These are phyloP conservation scores for Trypanosoma cruzi DNA, from an alignment of 208 protist genomes.

Conservation along the genomic window DNA sequence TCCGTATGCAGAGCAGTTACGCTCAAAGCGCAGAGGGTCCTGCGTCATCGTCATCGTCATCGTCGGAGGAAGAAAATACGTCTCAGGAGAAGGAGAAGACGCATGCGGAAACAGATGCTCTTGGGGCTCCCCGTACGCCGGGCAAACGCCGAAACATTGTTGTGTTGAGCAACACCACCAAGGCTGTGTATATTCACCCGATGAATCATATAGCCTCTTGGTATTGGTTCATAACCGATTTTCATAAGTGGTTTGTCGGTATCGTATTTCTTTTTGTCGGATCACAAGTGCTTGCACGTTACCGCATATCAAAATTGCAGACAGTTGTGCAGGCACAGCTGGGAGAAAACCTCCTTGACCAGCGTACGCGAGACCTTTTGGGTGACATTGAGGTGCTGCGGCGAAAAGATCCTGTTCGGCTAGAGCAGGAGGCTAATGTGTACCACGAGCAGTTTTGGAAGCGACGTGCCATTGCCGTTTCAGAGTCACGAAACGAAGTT, in stretches of 20 bases:
- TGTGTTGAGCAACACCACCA: slow-evolving; percentile 85
- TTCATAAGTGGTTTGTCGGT: slow-evolving; percentile 86
- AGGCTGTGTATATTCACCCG: slow-evolving; percentile 87
- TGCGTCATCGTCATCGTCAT: slow-evolving; percentile 8
- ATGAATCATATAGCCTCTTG: slow-evolving; percentile 87
- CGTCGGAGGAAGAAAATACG: background rate
- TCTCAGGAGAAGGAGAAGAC: slow-evolving; percentile 2
- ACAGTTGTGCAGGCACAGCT: slow-evolving; percentile 82
- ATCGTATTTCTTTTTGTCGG: slow-evolving; percentile 79
- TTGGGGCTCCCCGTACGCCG: slow-evolving; percentile 35
- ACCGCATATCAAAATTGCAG: slow-evolving; percentile 73
- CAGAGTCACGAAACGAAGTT: slow-evolving; percentile 50
- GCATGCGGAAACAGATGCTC: slow-evolving; percentile 28
- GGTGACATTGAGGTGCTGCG: slow-evolving; percentile 85
- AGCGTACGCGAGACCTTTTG: slow-evolving; percentile 80
- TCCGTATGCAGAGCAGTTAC: slow-evolving; percentile 9
- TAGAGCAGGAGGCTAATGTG: slow-evolving; percentile 86
- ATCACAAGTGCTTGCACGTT: slow-evolving; percentile 79
- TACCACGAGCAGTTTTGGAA: slow-evolving; percentile 92
- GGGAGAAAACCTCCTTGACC: slow-evolving; percentile 87
- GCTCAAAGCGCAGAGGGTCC: background rate
- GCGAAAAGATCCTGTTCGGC: slow-evolving; percentile 82
- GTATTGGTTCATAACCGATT: slow-evolving; percentile 90
- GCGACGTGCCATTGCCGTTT: slow-evolving; percentile 64
- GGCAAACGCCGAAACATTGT: slow-evolving; percentile 76